Base-by-base conservation (phyloP, 345 rosid genomes). In the Balakata baccata region DNA sequence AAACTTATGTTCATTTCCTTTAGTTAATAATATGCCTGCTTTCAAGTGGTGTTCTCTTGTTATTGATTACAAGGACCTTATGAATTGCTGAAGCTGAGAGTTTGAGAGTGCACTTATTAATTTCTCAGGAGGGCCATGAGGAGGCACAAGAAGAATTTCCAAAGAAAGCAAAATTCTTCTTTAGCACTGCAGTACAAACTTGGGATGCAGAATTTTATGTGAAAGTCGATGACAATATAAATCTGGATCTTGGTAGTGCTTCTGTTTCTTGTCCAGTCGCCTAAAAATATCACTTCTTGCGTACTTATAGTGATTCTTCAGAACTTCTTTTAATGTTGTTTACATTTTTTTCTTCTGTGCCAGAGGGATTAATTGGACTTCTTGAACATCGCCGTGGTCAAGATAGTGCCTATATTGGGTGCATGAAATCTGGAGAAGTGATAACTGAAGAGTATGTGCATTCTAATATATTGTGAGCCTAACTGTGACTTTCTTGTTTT, bases 371-470 rank as follows among this genome's bases (percentile, higher is more conserved):
- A 79, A 85, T 95, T 41, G 87, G 86, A 65, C 83, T 92, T 69
- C 92, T 95, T 63, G 86, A 89, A 76, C 85, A 29, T 18, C 95
- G 88, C 1, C 93, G 84, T 76, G 89, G 83, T 74, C 94, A 91
- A 81, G 91, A 87, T 81, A 78, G 83, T 77, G 88, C 92, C 68
- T 95, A 95, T 79, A 78, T 92, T 68, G 99, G 98, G 68, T 92
- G 99, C 84, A 95, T 91, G 99, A 95, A 95, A 87, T 92, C 99
- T 14, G 98, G 99, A 70, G 93, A 85, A 18, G 99, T 95, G 64
- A 81, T 92, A 62, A 39, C 86, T 76, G 96, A 89, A 73, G 84
- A 81, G 99, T 95, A 84, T 50, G 80, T 80, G 69, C 70, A 76
- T 70, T 70, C 37, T 50, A 64, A 7, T 70, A 39, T 78, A 59